Evolutionary conservation across 148 eudicot genomes (phyloP), one percentile per base, ranked within the genome.

Genomic region (Camellia sinensis): DNA sequence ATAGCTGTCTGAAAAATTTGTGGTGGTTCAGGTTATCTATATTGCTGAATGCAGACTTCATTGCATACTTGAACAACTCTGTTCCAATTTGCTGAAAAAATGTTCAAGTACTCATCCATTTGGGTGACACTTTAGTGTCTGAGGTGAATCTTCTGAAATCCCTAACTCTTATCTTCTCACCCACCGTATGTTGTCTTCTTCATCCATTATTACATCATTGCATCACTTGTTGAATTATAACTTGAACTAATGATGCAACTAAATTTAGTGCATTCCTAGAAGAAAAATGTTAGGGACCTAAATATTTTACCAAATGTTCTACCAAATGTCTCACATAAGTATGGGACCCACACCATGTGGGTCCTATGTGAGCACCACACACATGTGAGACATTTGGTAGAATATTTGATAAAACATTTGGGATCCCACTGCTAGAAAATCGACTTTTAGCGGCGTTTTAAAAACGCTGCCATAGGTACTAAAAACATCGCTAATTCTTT

Each of bases 191-290:
- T 29, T 29, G 37, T 8, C 59, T 12, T 8, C 17, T 1, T 54
- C 17, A 48, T 48, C 52, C 52, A 4, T 48, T 7, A 18, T 40
- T 67, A 43, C 6, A 21, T 29, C 7, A 37, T 40, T 67, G 6
- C 3, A 17, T 68, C 52, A 41, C 21, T 21, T 15, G 52, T 21
- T 13, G 52, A 43, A 37, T 41, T 9, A 41, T 17, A 37, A 43
- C 72, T n/a, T 68, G 50, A 68, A 7, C 21, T 68, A 7, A 68
- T 15, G 72, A 17, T 68, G 52, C 72, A 68, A 44, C 72, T 68
- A 68, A 45, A 3, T 43, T 68, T 68, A 12, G 59, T 54, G 14
- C 52, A 48, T 5, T 48, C 52, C 52, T 29, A 29, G 0, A 29
- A 29, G 37, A 29, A 29, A 29, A 29, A 29, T 29, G 37, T 29